Conservation (phyloP, 306 rosid genomes). For the Rosa rugosa region DNA sequence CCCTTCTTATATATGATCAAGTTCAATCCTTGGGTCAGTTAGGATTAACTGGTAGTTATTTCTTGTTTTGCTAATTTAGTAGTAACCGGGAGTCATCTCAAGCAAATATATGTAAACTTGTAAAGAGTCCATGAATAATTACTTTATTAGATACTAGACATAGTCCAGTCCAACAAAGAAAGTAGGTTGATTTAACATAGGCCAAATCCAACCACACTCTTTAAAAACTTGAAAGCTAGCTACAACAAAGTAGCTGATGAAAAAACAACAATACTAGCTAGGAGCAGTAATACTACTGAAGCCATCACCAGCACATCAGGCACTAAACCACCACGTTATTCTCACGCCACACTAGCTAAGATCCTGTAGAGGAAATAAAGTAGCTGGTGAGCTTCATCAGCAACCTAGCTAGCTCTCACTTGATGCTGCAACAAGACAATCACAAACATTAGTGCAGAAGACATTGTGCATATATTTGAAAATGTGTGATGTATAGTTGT, state of each 20-base stretch:
- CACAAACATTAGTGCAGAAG: background rate
- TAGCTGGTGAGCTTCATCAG: background rate
- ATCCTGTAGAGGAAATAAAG: background rate
- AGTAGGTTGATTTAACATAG: conserved; percentile 5
- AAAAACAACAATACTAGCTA: background rate
- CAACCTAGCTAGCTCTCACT: background rate
- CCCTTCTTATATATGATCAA: background rate
- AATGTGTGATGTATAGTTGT: background rate
- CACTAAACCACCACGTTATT: background rate
- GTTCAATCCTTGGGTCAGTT: background rate
- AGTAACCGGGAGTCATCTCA: background rate
- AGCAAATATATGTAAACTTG: background rate
- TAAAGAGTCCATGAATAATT: background rate
- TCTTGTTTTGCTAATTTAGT: background rate
- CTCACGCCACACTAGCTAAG: background rate
- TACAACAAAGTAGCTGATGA: background rate
- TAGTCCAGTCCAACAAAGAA: background rate
- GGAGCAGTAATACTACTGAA: background rate
- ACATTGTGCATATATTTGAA: background rate
- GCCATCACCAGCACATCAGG: background rate
- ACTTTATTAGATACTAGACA: background rate
- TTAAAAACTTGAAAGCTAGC: background rate
- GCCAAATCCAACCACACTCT: background rate
- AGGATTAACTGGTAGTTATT: background rate
- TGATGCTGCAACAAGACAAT: conserved; percentile 5